A percentile compares a stretch with the other conserved stretches of the same genome.
Conservation (phyloP, 116 monocot genomes). For the Iris pallida region DNA sequence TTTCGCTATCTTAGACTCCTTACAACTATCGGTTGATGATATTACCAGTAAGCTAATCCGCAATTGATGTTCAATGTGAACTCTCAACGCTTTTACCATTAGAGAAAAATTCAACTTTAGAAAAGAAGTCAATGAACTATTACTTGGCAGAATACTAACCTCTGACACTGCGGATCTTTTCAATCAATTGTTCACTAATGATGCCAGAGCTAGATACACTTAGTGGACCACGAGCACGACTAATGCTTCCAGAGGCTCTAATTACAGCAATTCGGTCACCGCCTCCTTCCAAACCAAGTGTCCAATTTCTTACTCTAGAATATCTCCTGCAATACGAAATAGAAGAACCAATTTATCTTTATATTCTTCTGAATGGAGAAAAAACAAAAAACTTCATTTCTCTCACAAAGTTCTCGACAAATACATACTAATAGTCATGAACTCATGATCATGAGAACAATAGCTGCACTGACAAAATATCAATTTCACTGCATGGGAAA, state of each 20-base stretch:
- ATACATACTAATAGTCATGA: background rate
- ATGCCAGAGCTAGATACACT: slow-evolving; percentile 64
- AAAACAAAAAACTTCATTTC: slow-evolving; percentile 1
- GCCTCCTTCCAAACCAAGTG: slow-evolving; percentile 73
- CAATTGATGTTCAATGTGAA: no score
- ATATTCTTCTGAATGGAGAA: background rate
- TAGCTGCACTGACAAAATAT: background rate
- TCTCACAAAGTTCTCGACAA: background rate
- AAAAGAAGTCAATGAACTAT: background rate
- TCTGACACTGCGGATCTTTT: slow-evolving; percentile 75
- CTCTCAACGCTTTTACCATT: no score
- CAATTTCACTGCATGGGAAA: background rate
- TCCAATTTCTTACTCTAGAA: slow-evolving; percentile 80
- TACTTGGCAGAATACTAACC: slow-evolving; percentile 21
- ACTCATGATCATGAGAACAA: background rate
- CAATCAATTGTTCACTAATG: slow-evolving; percentile 70
- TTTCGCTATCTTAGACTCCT: no score
- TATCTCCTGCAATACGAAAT: slow-evolving; percentile 47
- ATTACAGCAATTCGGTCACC: slow-evolving; percentile 76
- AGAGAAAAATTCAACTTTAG: no score
- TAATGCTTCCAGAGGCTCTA: slow-evolving; percentile 84
- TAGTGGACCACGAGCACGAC: slow-evolving; percentile 54
- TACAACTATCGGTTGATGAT: no score
- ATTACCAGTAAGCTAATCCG: no score
- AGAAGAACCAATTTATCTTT: background rate